Conservation (phyloP, 2,329 filamentous ascomycete species). For the Colletotrichum abscissum region DNA sequence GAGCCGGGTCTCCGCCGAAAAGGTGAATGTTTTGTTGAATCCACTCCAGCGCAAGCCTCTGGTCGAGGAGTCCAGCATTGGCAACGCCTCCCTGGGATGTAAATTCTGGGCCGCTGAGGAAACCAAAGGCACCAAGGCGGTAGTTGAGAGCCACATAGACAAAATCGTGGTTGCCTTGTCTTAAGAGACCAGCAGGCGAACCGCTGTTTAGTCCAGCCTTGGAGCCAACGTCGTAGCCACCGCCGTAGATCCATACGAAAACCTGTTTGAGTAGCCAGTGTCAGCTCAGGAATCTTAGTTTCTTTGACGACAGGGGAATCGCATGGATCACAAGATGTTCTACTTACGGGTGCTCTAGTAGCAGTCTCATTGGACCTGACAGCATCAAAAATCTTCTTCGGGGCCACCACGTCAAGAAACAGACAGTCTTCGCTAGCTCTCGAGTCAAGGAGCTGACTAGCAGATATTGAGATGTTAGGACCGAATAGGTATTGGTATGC, state of each 20-base stretch:
- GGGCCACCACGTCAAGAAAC: constrained; percentile 53
- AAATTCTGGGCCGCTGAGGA: constrained; percentile 50
- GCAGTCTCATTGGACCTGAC: constrained; percentile 34
- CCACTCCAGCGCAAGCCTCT: constrained; percentile 57
- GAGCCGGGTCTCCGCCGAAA: constrained; percentile 55
- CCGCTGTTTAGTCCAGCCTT: constrained; percentile 51
- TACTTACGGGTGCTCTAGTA: neutral
- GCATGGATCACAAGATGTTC: neutral
- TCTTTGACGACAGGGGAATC: too few species aligned
- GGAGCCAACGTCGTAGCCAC: constrained; percentile 46
- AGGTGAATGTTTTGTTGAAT: constrained; percentile 54
- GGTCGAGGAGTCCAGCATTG: constrained; percentile 52
- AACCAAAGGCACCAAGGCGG: constrained; percentile 56
- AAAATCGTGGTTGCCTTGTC: constrained; percentile 41
- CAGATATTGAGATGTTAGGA: neutral
- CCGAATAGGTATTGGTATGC: neutral
- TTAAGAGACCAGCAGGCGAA: neutral
- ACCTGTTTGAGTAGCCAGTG: constrained; percentile 27
- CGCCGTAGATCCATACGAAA: constrained; percentile 50
- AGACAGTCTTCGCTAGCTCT: constrained; percentile 49
- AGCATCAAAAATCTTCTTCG: constrained; percentile 45
- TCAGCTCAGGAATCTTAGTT: too few species aligned
- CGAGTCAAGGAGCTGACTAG: too few species aligned
- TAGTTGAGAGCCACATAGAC: constrained; percentile 56
- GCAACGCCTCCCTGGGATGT: constrained; percentile 46